These are phyloP conservation scores for Solanum megistacrolobum DNA, from an alignment of 257 asterid species.

Conservation along the genomic window DNA sequence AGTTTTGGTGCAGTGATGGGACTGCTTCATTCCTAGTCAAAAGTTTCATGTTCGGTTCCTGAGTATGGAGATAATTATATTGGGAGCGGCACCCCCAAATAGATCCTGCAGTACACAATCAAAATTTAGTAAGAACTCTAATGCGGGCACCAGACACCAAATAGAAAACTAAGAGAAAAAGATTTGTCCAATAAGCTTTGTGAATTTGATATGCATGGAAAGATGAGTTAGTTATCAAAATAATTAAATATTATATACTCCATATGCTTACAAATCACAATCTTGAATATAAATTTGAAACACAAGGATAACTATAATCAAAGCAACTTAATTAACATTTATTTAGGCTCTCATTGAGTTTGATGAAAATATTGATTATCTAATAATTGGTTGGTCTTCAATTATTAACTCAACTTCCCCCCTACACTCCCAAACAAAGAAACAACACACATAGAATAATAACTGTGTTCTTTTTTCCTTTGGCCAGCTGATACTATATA, in stretches of 20 bases:
- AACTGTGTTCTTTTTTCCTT: background rate
- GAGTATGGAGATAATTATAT: too few species aligned
- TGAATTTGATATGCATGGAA: background rate
- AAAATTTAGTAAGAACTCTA: too few species aligned
- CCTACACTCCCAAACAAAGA: background rate
- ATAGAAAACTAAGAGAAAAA: background rate
- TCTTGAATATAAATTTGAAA: background rate
- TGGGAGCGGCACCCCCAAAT: too few species aligned
- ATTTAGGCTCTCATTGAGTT: background rate
- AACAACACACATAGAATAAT: background rate
- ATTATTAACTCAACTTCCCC: background rate
- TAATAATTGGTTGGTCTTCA: background rate
- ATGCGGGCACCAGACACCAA: too few species aligned
- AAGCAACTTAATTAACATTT: background rate
- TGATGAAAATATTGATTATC: background rate
- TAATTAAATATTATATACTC: too few species aligned
- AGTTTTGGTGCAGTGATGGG: background rate
- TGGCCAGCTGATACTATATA: background rate
- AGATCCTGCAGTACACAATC: accelerated
- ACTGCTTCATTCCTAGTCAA: too few species aligned
- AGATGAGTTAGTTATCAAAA: background rate
- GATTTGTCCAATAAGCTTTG: background rate
- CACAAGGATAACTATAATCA: background rate
- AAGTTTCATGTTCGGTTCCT: too few species aligned
- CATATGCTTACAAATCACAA: background rate